A percentile compares a stretch with the other conserved stretches of the same genome.
Conservation (phyloP, 805 yeast genomes). For the Starmerella apis region DNA sequence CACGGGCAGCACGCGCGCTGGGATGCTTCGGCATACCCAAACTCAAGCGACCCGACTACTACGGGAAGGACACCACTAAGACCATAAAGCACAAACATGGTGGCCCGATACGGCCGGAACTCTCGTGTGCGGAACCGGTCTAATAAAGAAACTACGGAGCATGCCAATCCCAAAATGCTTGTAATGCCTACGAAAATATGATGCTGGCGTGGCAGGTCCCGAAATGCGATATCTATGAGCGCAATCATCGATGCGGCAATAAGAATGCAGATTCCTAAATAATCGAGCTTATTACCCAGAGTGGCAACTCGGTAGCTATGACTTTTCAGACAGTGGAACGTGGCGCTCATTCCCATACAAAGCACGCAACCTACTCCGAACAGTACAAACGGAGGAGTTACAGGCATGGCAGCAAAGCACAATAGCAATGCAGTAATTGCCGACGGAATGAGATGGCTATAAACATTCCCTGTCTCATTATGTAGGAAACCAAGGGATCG, state of each 20-base stretch:
- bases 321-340: slow-evolving; percentile 56
- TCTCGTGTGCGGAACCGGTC: slow-evolving; percentile 56
- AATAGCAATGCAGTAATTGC: slow-evolving; percentile 21
- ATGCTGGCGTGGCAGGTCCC: slow-evolving; percentile 32
- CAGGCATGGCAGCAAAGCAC: slow-evolving; percentile 16
- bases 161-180: slow-evolving; percentile 45
- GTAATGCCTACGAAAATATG: slow-evolving; percentile 37
- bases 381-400: slow-evolving; percentile 37
- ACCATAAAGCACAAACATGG: slow-evolving; percentile 72
- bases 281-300: slow-evolving; percentile 61
- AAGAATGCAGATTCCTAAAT: slow-evolving; percentile 60
- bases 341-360: slow-evolving; percentile 54
- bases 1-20: slow-evolving; percentile 48
- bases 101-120: slow-evolving; percentile 69
- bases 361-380: slow-evolving; percentile 48
- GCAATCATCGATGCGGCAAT: slow-evolving; percentile 55
- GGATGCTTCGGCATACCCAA: slow-evolving; percentile 43
- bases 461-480: slow-evolving; percentile 65
- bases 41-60: slow-evolving; percentile 39
- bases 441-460: slow-evolving; percentile 46
- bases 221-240: slow-evolving; percentile 39
- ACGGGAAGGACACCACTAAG: slow-evolving; percentile 67
- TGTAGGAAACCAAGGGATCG: slow-evolving; percentile 46
- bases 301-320: slow-evolving; percentile 48
- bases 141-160: slow-evolving; percentile 53